Conservation (phyloP, 176 grass and related monocot species). For the Zoysia japonica region DNA sequence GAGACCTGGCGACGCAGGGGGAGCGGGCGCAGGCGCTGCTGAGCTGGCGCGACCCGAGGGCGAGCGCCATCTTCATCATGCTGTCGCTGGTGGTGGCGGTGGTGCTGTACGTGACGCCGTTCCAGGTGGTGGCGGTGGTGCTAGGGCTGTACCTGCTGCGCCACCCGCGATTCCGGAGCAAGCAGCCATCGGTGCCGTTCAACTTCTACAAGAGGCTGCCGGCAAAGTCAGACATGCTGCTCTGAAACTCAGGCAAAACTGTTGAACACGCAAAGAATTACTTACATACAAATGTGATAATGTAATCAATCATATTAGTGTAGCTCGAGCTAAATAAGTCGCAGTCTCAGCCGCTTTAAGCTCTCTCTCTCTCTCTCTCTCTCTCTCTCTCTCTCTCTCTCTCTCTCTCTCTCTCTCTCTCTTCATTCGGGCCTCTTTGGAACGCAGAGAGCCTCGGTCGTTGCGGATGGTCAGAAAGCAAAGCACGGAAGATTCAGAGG, state of each 20-base stretch:
- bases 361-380: too few species aligned
- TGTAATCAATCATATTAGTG: too few species aligned
- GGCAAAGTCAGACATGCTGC: conserved; percentile 56
- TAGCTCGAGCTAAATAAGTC: too few species aligned
- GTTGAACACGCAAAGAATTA: too few species aligned
- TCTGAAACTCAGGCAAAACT: conserved; percentile 20
- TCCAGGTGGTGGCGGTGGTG: conserved; percentile 51
- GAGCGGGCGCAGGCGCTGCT: conserved; percentile 58
- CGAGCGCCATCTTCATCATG: conserved; percentile 43
- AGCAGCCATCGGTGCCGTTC: conserved; percentile 56
- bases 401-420: too few species aligned
- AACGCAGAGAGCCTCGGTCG: too few species aligned
- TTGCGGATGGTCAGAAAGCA: too few species aligned
- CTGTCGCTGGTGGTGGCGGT: conserved; percentile 42
- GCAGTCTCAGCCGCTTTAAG: too few species aligned
- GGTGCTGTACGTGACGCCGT: conserved; percentile 59
- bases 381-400: too few species aligned
- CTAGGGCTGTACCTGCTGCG: conserved; percentile 58
- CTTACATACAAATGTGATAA: too few species aligned
- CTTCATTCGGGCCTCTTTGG: too few species aligned
- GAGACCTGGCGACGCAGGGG: conserved; percentile 70
- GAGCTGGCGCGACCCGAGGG: conserved; percentile 63
- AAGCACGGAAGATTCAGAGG: too few species aligned
- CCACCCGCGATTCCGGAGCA: conserved; percentile 67
- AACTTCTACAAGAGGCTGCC: conserved; percentile 77